phyloP scores from a whole-genome alignment of 192 early-diverging fungal genomes.

The Bifiguratus adelaidae region DNA sequence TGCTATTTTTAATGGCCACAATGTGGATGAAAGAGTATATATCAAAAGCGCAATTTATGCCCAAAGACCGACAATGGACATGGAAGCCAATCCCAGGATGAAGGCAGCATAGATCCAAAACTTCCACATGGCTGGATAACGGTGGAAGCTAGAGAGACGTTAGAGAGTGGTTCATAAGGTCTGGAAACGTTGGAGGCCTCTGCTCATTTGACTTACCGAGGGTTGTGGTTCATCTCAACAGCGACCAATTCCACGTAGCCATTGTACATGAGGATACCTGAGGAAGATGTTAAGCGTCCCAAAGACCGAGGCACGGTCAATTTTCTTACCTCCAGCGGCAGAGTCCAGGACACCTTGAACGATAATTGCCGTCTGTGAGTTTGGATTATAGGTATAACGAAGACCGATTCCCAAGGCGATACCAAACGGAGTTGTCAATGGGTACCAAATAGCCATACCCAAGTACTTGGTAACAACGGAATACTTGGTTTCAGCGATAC shows the following conservation, averaged over 20 bases:
- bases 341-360: constrained; percentile 62
- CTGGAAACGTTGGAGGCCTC: constrained; percentile 1
- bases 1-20: too few relatives aligned
- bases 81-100: background rate
- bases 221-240: constrained; percentile 39
- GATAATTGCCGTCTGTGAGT: constrained; percentile 46
- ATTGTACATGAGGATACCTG: constrained; percentile 74
- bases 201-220: constrained; percentile 1
- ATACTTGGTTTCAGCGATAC: constrained; percentile 23
- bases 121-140: background rate
- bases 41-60: background rate
- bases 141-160: too few relatives aligned
- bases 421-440: constrained; percentile 72
- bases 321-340: too few relatives aligned
- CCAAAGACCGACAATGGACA: background rate
- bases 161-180: too few relatives aligned
- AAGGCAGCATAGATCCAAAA: background rate
- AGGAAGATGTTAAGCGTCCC: too few relatives aligned
- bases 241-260: constrained; percentile 64
- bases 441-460: constrained; percentile 39
- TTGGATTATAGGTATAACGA: constrained; percentile 46
- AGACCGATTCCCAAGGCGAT: constrained; percentile 72
- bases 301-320: too few relatives aligned
- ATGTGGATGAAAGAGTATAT: background rate
- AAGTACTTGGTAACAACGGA: constrained; percentile 12